Evolutionary conservation across 257 asterid genomes (phyloP), one percentile per base, ranked within the genome.

Genomic region (Eustoma russellianum): DNA sequence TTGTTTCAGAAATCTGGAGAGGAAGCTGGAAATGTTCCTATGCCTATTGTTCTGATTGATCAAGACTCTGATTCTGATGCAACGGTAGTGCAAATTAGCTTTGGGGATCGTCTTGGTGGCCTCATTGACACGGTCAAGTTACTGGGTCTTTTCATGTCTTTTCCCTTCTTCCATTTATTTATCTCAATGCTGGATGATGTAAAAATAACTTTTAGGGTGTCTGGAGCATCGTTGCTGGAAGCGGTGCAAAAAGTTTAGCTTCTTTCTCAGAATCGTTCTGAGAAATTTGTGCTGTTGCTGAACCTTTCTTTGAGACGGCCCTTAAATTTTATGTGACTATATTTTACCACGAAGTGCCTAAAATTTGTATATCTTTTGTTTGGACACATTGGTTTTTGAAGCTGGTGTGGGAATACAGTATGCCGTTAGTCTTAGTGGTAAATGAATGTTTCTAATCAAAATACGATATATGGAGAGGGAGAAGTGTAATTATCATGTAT

Each of bases 81-180:
- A 71, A 87, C 98, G 38, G 75, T 80, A 17, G 97, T 87, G 63
- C 84, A 91, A 77, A 72, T 91, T 61, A 84, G 97, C 76, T 91
- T 91, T 55, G 98, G 98, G 44, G 97, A 91, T 80, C 98, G 98
- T 50, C 92, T 91, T 19, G 97, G 97, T 59, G 89, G 94, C 64
- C 95, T 91, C 46, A 74, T 82, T 65, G 97, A 91, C 74, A 87
- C 98, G 73, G 98, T 91, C 67, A 74, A 62, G 58, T 57, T 34
- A 52, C 54, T 43, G 50, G 28, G 46, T 15, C 50, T 19, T 48
- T 53, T 40, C 33, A 17, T 28, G 46, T 24, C 30, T 44, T 11
- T 48, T 43, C 46, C 19, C 35, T 24, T 41, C 2, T 58, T 52
- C 46, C 13, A 43, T 17, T 48, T 24, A 24, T 24, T 24, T 53